These are phyloP conservation scores for Phytophthora nicotianae DNA, from an alignment of 352 stramenopile species.

Conservation along the genomic window DNA sequence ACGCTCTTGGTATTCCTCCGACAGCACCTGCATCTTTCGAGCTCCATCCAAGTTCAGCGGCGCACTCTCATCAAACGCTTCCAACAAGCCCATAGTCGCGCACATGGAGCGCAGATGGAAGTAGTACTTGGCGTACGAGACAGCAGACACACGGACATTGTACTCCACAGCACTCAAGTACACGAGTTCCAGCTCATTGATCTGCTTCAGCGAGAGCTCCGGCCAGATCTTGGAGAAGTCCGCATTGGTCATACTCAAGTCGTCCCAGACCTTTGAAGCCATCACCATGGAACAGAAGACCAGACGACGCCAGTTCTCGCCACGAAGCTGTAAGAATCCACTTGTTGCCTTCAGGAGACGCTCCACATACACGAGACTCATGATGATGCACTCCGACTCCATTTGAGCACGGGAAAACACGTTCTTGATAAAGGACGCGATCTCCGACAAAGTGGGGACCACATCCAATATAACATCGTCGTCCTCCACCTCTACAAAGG, in stretches of 20 bases:
- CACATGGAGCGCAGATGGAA: slow-evolving; percentile 96
- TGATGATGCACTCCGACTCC: slow-evolving; percentile 98
- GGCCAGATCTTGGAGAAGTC: slow-evolving; percentile 96
- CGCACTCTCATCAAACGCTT: slow-evolving; percentile 75
- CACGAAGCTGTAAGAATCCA: slow-evolving; percentile 74
- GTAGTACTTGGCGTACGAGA: slow-evolving; percentile 95
- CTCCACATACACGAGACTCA: slow-evolving; percentile 98
- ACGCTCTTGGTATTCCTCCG: slow-evolving; percentile 86
- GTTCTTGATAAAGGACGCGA: slow-evolving; percentile 93
- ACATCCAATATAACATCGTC: slow-evolving; percentile 39
- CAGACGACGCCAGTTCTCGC: slow-evolving; percentile 93
- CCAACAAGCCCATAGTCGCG: slow-evolving; percentile 85
- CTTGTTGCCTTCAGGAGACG: slow-evolving; percentile 92
- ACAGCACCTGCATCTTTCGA: slow-evolving; percentile 88
- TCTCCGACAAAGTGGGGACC: slow-evolving; percentile 89
- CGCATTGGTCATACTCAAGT: slow-evolving; percentile 97
- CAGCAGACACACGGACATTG: slow-evolving; percentile 87
- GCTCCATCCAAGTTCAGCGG: slow-evolving; percentile 83
- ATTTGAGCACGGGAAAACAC: slow-evolving; percentile 92
- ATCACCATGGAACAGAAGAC: slow-evolving; percentile 97
- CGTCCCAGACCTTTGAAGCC: slow-evolving; percentile 97
- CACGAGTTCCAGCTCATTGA: slow-evolving; percentile 96
- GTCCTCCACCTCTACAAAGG: slow-evolving; percentile 34
- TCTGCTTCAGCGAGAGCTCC: slow-evolving; percentile 91
- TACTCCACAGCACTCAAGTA: slow-evolving; percentile 92